Base-by-base conservation (phyloP, 352 stramenopile species). In the Globisporangium uncinulatum region DNA sequence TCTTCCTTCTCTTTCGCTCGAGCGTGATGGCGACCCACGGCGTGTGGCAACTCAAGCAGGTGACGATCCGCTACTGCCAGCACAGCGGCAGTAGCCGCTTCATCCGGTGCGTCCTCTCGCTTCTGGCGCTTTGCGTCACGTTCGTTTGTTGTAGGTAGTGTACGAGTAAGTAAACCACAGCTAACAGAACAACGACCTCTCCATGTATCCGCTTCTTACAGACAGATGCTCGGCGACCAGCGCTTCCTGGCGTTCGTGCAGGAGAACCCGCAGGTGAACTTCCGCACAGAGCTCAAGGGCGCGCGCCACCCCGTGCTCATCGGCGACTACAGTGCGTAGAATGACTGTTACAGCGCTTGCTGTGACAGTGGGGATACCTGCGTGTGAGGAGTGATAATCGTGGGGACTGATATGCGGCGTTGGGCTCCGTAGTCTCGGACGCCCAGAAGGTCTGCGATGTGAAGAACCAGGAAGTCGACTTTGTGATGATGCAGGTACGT, bases 401-500 rank as follows among this genome's bases (percentile, higher is more conserved):
- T 2, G 19, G 44, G 21, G 34, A 6, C 17, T 9, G 7, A 31
- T 54, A 51, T 17, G 24, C 24, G 24, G 24, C 24, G 24, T 29
- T 29, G 24, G 24, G 9, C 41, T 37, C 41, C 59, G 21, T 46
- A 94, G 83, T 95, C 69, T 92, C 81, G 57, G 76, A 83, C 56
- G 59, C 89, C 59, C 79, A 67, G 48, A 95, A 95, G 69, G 86
- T 95, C 15, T 76, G 77, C 55, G 86, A 95, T 56, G 77, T 95
- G 39, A 95, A 95, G 78, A 95, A 95, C 76, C 74, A 93, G 71
- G 81, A 95, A 17, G 79, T 92, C 47, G 59, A 74, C 36, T 89
- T 90, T 51, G 85, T 95, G 44, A 60, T 95, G 66, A 77, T 72
- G 62, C 83, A 91, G 81, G 83, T 93, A 48, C 61, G 69, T n/a